phyloP scores from a whole-genome alignment of 441 rosid genomes.

The Erodium texanum region DNA sequence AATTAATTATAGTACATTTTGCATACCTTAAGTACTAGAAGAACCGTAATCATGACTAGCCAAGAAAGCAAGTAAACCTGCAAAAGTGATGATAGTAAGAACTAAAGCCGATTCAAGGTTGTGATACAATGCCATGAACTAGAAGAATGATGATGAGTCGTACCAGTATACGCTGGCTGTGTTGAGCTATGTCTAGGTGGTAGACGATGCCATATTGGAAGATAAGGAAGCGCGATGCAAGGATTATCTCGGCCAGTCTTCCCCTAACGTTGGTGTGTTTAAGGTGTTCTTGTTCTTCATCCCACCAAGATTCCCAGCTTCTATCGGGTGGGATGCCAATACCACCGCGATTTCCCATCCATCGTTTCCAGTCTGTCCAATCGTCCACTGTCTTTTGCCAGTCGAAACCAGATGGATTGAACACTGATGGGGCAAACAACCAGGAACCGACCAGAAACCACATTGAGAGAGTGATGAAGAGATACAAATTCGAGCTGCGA shows the following conservation, averaged over 20 bases:
- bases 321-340: neutral
- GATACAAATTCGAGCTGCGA: neutral
- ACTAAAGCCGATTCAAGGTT: neutral
- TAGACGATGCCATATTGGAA: neutral
- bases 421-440: neutral
- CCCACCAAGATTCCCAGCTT: neutral
- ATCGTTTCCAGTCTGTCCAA: neutral
- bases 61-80: slow-evolving; percentile 89
- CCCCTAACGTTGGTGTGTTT: neutral
- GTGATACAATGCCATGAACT: neutral
- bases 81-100: neutral
- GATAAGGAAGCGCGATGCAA: neutral
- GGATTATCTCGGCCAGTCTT: neutral
- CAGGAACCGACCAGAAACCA: neutral
- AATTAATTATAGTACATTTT: neutral
- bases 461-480: neutral
- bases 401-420: neutral
- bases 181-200: neutral
- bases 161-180: slow-evolving; percentile 54
- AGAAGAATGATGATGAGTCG: neutral
- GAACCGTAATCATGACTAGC: slow-evolving; percentile 53
- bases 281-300: neutral
- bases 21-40: slow-evolving; percentile 73
- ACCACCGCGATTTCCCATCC: neutral
- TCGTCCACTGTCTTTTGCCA: neutral